A percentile compares a stretch with the other conserved stretches of the same genome.
phyloP scores from a whole-genome alignment of 805 yeast species.

The Naumovozyma castellii region DNA sequence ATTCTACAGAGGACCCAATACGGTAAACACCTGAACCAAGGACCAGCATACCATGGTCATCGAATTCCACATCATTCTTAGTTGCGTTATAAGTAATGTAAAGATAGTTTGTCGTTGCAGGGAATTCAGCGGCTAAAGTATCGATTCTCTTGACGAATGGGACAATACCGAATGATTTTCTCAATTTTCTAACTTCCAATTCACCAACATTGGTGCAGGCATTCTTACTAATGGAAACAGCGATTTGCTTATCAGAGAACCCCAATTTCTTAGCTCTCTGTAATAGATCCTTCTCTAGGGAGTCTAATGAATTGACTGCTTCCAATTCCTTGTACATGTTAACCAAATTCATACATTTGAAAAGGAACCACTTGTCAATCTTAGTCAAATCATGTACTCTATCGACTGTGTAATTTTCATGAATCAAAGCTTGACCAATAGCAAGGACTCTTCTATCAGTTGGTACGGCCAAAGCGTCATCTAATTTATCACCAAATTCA shows the following conservation, averaged over 20 bases:
- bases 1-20: slow-evolving; percentile 96
- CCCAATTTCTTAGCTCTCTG: slow-evolving; percentile 84
- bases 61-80: slow-evolving; percentile 70
- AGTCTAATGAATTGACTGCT: slow-evolving; percentile 45
- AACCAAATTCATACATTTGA: slow-evolving; percentile 89
- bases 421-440: slow-evolving; percentile 91
- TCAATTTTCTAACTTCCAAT: slow-evolving; percentile 68
- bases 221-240: slow-evolving; percentile 51
- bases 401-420: slow-evolving; percentile 86
- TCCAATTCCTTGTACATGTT: slow-evolving; percentile 77
- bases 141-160: slow-evolving; percentile 97
- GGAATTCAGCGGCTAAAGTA: slow-evolving; percentile 97
- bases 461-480: slow-evolving; percentile 69
- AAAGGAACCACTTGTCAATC: slow-evolving; percentile 92
- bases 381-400: slow-evolving; percentile 83
- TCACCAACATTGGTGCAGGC: slow-evolving; percentile 36
- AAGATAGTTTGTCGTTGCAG: slow-evolving; percentile 90
- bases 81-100: slow-evolving; percentile 95
- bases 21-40: slow-evolving; percentile 98
- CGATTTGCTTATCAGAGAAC: slow-evolving; percentile 91
- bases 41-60: slow-evolving; percentile 87
- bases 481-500: slow-evolving; percentile 62
- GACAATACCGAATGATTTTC: slow-evolving; percentile 69
- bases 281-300: slow-evolving; percentile 60
- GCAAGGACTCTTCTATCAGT: slow-evolving; percentile 97